Percentiles rank a stretch among this genome's conserved stretches.
Evolutionary conservation across 2,329 filamentous ascomycete genomes (phyloP).

Genomic region (Dactylonectria macrodidyma): DNA sequence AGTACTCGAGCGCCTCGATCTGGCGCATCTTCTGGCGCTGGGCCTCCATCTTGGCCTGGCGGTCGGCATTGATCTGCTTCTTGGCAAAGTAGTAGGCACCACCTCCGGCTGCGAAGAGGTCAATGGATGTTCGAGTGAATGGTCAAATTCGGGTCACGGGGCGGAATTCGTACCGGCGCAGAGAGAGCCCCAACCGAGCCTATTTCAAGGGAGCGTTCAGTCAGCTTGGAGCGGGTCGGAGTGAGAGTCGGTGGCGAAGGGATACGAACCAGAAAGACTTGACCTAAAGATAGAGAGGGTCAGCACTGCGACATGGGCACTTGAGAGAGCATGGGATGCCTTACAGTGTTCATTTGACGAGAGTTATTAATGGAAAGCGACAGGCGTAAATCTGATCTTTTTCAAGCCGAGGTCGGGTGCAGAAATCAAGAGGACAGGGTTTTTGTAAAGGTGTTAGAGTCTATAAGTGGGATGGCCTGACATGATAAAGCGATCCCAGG

Average conservation of each 20-base stretch:
- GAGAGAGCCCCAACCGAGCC: slow-evolving; percentile 93
- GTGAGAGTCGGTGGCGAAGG: slow-evolving; percentile 27
- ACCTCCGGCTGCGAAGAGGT: slow-evolving; percentile 76
- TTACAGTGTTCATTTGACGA: slow-evolving; percentile 69
- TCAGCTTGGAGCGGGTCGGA: slow-evolving; percentile 23
- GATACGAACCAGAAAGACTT: slow-evolving; percentile 75
- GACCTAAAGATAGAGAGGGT: slow-evolving; percentile 58
- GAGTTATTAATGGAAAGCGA: slow-evolving; percentile 9
- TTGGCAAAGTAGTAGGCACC: slow-evolving; percentile 98
- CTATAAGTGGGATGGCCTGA: slow-evolving; percentile 49
- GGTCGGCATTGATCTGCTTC: slow-evolving; percentile 92
- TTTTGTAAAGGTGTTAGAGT: slow-evolving; percentile 39
- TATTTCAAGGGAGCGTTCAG: slow-evolving; percentile 53
- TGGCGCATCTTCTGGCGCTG: slow-evolving; percentile 75
- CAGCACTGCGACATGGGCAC: slow-evolving; percentile 38
- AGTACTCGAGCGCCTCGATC: slow-evolving; percentile 68
- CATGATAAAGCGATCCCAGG: slow-evolving; percentile 43
- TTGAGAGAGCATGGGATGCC: slow-evolving; percentile 40
- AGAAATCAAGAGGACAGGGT: slow-evolving; percentile 43
- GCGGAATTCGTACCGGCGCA: slow-evolving; percentile 77
- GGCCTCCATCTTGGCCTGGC: slow-evolving; percentile 79
- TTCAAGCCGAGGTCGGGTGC: slow-evolving; percentile 30
- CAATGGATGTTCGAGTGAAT: slow-evolving; percentile 30
- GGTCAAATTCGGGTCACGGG: not conserved
- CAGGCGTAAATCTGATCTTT: slow-evolving; percentile 25